A percentile compares a stretch with the other conserved stretches of the same genome.
phyloP scores from a whole-genome alignment of 2,329 filamentous ascomycete species.

The Neobulgaria alba region DNA sequence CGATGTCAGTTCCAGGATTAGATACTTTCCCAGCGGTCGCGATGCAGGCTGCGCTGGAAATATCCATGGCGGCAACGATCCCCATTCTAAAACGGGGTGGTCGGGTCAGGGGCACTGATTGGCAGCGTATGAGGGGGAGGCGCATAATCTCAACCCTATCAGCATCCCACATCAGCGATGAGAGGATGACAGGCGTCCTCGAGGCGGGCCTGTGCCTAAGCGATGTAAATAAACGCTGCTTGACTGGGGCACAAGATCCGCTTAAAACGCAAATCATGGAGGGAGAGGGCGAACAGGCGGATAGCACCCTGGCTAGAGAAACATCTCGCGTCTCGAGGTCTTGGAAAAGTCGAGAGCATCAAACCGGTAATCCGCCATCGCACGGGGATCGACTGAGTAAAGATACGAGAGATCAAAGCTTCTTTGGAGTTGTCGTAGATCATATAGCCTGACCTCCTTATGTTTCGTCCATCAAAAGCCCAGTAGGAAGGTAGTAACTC shows the following conservation, averaged over 20 bases:
- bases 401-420: not conserved
- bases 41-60: slow-evolving; percentile 5
- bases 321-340: slow-evolving; percentile 8
- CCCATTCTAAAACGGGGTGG: slow-evolving; percentile 10
- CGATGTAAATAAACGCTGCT: not conserved
- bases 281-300: not conserved
- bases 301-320: slow-evolving; percentile 2
- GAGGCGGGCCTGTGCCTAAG: not conserved
- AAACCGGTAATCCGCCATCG: not conserved
- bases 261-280: slow-evolving; percentile 6
- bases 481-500: too few relatives aligned
- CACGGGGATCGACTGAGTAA: not conserved
- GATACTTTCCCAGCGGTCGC: slow-evolving; percentile 6
- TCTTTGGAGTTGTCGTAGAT: not conserved
- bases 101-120: slow-evolving; percentile 1
- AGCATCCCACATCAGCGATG: not conserved
- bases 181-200: not conserved
- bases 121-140: not conserved
- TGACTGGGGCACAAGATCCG: slow-evolving; percentile 1
- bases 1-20: slow-evolving; percentile 7
- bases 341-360: slow-evolving; percentile 3
- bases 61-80: slow-evolving; percentile 3
- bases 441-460: not conserved
- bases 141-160: not conserved
- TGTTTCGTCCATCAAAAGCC: not conserved